These are phyloP conservation scores for Phellinidium pouzarii DNA, from an alignment of 1,284 basidiomycete genomes.

Conservation along the genomic window DNA sequence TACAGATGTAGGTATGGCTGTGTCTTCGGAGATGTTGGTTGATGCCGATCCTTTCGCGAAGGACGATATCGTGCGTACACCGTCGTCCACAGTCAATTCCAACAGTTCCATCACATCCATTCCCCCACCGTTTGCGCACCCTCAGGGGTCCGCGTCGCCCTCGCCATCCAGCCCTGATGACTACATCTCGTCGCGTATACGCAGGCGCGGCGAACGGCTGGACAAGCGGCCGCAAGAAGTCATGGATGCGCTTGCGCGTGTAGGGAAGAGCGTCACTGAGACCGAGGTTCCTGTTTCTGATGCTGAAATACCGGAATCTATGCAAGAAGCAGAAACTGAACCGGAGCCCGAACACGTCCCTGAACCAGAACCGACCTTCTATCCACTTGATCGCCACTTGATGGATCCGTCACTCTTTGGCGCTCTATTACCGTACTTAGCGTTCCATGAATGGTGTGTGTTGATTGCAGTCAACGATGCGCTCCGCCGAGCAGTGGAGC, in stretches of 20 bases:
- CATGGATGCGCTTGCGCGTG: constrained; percentile 21
- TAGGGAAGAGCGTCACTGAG: neutral
- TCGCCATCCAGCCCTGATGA: constrained; percentile 27
- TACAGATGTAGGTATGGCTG: neutral
- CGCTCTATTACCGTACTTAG: constrained; percentile 46
- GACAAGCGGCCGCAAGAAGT: constrained; percentile 34
- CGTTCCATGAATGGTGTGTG: constrained; percentile 61
- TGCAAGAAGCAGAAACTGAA: constrained; percentile 5
- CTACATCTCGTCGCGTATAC: constrained; percentile 33
- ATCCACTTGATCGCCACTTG: constrained; percentile 48
- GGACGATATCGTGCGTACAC: constrained; percentile 37
- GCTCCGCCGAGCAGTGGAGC: constrained; percentile 42
- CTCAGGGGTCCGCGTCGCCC: neutral
- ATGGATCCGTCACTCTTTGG: constrained; percentile 42
- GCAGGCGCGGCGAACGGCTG: constrained; percentile 35
- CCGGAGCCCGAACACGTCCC: constrained; percentile 24
- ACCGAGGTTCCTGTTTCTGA: no score
- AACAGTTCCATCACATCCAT: no score
- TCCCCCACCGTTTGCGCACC: constrained; percentile 4
- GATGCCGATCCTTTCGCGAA: constrained; percentile 57
- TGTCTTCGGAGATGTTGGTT: constrained; percentile 20
- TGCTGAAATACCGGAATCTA: no score
- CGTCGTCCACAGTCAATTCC: neutral
- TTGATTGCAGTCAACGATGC: constrained; percentile 49
- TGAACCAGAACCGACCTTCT: constrained; percentile 34